These are phyloP conservation scores for Metschnikowia lochheadii DNA, from an alignment of 805 yeast species.

Conservation along the genomic window DNA sequence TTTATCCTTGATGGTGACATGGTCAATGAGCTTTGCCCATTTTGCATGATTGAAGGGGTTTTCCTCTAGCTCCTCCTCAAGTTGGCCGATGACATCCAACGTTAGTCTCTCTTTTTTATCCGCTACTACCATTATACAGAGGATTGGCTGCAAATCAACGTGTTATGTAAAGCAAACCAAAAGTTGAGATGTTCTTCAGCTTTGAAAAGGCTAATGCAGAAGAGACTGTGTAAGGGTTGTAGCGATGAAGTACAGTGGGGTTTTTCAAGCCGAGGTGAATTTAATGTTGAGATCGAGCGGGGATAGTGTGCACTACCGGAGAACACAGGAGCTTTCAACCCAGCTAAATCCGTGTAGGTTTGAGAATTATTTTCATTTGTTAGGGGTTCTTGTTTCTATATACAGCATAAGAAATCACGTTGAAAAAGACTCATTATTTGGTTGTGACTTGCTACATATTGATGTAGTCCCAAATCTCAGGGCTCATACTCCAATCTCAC, in stretches of 20 bases:
- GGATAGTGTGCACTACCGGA: conserved; percentile 1
- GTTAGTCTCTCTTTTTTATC: conserved; percentile 24
- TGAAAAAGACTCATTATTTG: background rate
- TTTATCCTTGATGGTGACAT: conserved; percentile 47
- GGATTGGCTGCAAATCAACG: background rate
- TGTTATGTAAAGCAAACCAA: background rate
- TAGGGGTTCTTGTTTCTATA: background rate
- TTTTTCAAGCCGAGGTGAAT: conserved; percentile 2
- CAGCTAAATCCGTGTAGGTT: background rate
- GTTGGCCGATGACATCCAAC: conserved; percentile 53
- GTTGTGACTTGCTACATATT: background rate
- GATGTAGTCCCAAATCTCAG: background rate
- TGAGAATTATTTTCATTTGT: background rate
- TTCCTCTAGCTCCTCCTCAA: conserved; percentile 50
- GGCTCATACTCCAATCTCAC: background rate
- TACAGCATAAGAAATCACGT: background rate
- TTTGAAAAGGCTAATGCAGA: background rate
- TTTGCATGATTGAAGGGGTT: conserved; percentile 51
- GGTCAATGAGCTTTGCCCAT: conserved; percentile 56
- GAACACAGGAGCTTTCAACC: background rate
- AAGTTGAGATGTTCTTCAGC: background rate
- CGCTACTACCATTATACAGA: conserved; percentile 10
- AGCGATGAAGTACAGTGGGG: background rate
- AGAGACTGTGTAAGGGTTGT: background rate
- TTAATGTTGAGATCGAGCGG: conserved; percentile 1